A percentile compares a stretch with the other conserved stretches of the same genome.
These are phyloP conservation scores for Boletus vermiculosoides DNA, from an alignment of 768 basidiomycete genomes.

Conservation along the genomic window DNA sequence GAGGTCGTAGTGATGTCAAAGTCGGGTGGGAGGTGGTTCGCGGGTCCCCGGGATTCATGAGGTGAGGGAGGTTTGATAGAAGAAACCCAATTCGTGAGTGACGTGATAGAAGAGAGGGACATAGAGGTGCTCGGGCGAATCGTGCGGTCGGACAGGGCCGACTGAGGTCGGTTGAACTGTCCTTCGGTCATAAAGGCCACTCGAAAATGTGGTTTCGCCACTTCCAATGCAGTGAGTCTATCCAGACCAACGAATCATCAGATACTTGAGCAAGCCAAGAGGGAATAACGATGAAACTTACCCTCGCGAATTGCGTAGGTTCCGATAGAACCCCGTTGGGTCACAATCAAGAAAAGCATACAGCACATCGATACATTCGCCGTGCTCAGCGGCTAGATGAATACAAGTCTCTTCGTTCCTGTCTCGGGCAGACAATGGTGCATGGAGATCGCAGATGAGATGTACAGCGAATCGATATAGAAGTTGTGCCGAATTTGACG, in stretches of 20 bases:
- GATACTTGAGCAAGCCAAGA: background rate
- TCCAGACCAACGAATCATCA: background rate
- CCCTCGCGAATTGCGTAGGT: slow-evolving; percentile 71
- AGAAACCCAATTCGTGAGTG: slow-evolving; percentile 38
- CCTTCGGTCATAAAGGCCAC: slow-evolving; percentile 54
- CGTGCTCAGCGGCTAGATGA: slow-evolving; percentile 76
- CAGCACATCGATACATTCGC: slow-evolving; percentile 61
- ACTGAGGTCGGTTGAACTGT: slow-evolving; percentile 47
- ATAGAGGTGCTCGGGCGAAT: slow-evolving; percentile 42
- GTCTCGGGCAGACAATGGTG: slow-evolving; percentile 66
- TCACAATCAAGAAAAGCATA: slow-evolving; percentile 67
- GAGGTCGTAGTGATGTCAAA: slow-evolving; percentile 45
- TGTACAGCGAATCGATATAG: slow-evolving; percentile 63
- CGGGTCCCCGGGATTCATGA: slow-evolving; percentile 32
- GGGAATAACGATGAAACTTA: slow-evolving; percentile 34
- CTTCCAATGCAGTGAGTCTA: slow-evolving; percentile 60
- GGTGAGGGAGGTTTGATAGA: slow-evolving; percentile 16
- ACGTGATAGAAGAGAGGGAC: slow-evolving; percentile 51
- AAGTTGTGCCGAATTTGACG: slow-evolving; percentile 35
- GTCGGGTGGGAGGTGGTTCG: slow-evolving; percentile 38
- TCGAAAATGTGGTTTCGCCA: slow-evolving; percentile 67
- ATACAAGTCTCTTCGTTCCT: slow-evolving; percentile 73
- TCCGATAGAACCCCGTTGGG: slow-evolving; percentile 49
- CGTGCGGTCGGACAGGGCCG: slow-evolving; percentile 55
- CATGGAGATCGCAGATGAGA: slow-evolving; percentile 65